Evolutionary conservation across 805 yeast species (phyloP), one percentile per base, ranked within the genome.

Genomic region (Spathaspora boniae): DNA sequence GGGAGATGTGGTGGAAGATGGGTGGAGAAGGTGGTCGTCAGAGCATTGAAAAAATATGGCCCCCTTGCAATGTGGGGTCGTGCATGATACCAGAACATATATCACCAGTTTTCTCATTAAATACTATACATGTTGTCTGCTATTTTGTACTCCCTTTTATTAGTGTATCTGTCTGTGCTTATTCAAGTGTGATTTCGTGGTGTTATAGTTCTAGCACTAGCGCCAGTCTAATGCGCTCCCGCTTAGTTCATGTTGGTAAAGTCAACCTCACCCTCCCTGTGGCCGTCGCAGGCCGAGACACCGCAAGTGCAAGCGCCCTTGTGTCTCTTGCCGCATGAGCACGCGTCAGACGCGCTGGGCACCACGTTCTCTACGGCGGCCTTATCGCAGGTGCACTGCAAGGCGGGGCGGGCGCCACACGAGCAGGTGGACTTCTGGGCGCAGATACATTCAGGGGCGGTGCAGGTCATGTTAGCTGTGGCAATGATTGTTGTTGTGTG

Each of bases 381-480:
- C 51, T 66, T 68, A 37, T 62, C 59, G 62, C 83, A 77, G 58
- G 57, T 65, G 55, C 83, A 77, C 42, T 73, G 58, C 50, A 72
- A 68, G 37, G 82, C 83, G 24, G 82, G 78, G 44, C 68, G 68
- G 37, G 72, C 66, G 14, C 80, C 80, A 57, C 83, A 77, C 16
- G 83, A 76, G 61, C 83, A 77, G 45, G 76, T 74, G 45, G 82
- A 80, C 45, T 73, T 74, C 42, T 70, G 54, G 46, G 83, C 81
- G 52, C 82, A 77, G 50, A 73, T 69, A 56, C 82, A 77, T 43
- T 60, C 58, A 44, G 66, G 47, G 50, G 71, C 61, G 40, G 71
- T 54, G 43, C 62, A 56, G 41, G 51, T 45, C 62, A 56, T 57
- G 19, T 33, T 33, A 17, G 11, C 16, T 34, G 22, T 32, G 20